Conservation (phyloP, 2,329 filamentous ascomycete genomes). For the Gyromitra esculenta region DNA sequence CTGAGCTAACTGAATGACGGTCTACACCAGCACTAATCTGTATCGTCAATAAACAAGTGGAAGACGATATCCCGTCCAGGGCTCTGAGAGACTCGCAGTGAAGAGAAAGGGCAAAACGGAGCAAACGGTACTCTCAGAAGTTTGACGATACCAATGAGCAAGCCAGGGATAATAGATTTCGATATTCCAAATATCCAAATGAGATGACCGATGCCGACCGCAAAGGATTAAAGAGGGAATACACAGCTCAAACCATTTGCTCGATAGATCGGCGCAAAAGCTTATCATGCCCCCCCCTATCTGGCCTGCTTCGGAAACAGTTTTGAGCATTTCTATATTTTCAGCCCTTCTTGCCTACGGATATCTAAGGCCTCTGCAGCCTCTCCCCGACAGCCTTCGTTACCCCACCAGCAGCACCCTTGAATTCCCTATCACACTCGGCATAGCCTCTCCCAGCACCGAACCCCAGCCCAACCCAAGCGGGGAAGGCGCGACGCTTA, state of each 20-base stretch:
- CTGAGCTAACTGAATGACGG: no score
- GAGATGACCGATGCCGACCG: no score
- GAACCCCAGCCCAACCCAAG: slow-evolving; percentile 93
- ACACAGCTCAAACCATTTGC: background rate
- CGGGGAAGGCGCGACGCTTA: slow-evolving; percentile 97
- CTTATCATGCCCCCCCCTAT: background rate
- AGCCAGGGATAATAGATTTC: no score
- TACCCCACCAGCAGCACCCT: slow-evolving; percentile 59
- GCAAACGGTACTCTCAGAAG: no score
- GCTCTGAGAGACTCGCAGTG: no score
- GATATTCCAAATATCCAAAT: no score
- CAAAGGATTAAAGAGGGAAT: no score
- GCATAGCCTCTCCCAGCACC: slow-evolving; percentile 97
- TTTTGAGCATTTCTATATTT: slow-evolving; percentile 32
- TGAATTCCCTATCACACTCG: slow-evolving; percentile 88
- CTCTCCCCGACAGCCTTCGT: slow-evolving; percentile 53
- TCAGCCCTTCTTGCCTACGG: background rate
- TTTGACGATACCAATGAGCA: no score
- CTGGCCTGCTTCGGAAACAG: background rate
- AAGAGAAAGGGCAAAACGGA: no score
- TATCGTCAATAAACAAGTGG: no score
- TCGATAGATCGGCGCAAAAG: slow-evolving; percentile 21
- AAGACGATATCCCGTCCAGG: no score
- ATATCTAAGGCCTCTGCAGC: slow-evolving; percentile 40
- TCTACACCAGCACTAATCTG: no score